A percentile compares a stretch with the other conserved stretches of the same genome.
phyloP scores from a whole-genome alignment of 2,329 filamentous ascomycete genomes.

The Rhinocladiella similis region DNA sequence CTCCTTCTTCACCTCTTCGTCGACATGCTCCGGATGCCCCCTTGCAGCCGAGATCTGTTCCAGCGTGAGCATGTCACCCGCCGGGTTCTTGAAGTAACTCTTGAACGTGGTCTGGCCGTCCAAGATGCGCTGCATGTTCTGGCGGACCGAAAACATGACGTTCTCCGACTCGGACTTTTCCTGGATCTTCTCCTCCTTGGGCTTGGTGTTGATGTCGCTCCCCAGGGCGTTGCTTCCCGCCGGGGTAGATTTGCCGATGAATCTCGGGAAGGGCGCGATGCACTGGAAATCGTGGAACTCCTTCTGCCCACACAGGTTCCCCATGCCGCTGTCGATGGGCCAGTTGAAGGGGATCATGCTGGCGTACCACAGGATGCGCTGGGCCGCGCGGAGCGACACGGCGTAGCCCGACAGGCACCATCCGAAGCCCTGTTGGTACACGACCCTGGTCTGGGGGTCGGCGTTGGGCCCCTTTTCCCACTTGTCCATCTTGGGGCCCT shows the following conservation, averaged over 20 bases:
- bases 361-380: neutral
- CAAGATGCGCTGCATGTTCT: neutral
- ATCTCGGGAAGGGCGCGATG: constrained; percentile 46
- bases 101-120: neutral
- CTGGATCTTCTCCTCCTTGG: neutral
- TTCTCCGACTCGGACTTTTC: constrained; percentile 11
- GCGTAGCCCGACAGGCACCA: constrained; percentile 12
- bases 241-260: constrained; percentile 49
- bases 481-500: neutral
- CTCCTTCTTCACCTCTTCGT: neutral
- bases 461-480: constrained; percentile 4
- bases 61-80: neutral
- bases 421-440: neutral
- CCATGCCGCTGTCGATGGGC: constrained; percentile 3
- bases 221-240: constrained; percentile 34
- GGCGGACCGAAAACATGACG: neutral
- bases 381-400: constrained; percentile 6
- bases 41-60: neutral
- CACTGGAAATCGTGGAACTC: constrained; percentile 30
- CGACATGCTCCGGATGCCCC: neutral
- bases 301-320: neutral
- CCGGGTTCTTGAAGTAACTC: neutral
- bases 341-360: constrained; percentile 2
- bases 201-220: neutral
- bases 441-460: neutral